These are phyloP conservation scores for Phyllosticta capitalensis DNA, from an alignment of 2,329 filamentous ascomycete species.

Conservation along the genomic window DNA sequence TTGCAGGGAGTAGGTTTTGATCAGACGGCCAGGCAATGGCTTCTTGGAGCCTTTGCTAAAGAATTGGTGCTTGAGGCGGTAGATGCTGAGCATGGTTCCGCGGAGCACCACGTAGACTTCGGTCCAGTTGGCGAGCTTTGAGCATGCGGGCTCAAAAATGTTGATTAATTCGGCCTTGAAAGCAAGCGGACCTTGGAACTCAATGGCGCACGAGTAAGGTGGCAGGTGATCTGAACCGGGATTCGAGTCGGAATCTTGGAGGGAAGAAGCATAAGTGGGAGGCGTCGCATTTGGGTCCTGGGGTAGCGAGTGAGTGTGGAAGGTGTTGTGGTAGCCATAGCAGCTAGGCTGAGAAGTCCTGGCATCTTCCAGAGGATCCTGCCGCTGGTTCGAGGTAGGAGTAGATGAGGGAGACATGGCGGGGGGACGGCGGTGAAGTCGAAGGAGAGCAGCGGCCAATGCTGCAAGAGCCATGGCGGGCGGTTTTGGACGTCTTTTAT, in stretches of 20 bases:
- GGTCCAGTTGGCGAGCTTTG: slow-evolving; percentile 55
- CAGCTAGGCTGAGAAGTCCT: slow-evolving; percentile 1
- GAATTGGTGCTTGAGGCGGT: slow-evolving; percentile 45
- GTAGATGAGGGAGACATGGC: neutral
- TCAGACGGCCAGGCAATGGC: slow-evolving; percentile 45
- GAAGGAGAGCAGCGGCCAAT: neutral
- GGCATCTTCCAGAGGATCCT: neutral
- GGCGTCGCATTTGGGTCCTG: slow-evolving; percentile 17
- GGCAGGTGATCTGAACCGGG: slow-evolving; percentile 17
- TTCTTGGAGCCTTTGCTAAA: slow-evolving; percentile 25
- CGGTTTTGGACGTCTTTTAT: neutral
- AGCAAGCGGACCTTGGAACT: slow-evolving; percentile 27
- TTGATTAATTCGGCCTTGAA: slow-evolving; percentile 59
- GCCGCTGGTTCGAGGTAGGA: neutral
- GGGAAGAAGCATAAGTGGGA: slow-evolving; percentile 21
- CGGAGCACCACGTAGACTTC: slow-evolving; percentile 54
- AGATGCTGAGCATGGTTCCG: slow-evolving; percentile 58
- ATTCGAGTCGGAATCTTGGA: slow-evolving; percentile 12
- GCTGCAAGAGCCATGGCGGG: neutral
- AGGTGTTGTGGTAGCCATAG: slow-evolving; percentile 35
- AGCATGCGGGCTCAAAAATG: slow-evolving; percentile 45
- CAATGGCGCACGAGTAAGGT: slow-evolving; percentile 27
- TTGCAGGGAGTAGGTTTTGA: slow-evolving; percentile 61
- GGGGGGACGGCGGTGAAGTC: neutral
- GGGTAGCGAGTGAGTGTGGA: slow-evolving; percentile 28